Percentiles rank a stretch among this genome's conserved stretches.
phyloP scores from a whole-genome alignment of 78 protist species.

The Dictyostelium brefeldianum region DNA sequence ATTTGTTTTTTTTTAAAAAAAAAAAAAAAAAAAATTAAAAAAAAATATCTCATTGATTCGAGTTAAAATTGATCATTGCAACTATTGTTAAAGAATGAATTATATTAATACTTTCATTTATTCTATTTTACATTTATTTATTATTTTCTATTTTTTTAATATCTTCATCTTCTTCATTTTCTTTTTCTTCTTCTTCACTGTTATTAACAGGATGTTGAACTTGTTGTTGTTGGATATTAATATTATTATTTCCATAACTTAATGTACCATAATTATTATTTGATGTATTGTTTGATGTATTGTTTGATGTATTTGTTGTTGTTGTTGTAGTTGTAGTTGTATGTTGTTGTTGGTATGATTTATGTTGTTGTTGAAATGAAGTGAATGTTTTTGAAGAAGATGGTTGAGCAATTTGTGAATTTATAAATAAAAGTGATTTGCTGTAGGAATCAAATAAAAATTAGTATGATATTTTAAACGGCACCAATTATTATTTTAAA shows the following conservation, averaged over 20 bases:
- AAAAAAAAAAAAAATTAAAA: background rate
- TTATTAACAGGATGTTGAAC: too few relatives aligned
- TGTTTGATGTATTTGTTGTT: background rate
- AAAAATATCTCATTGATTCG: background rate
- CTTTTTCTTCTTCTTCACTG: background rate
- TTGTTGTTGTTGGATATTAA: too few relatives aligned
- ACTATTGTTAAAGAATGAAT: too few relatives aligned
- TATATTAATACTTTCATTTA: too few relatives aligned
- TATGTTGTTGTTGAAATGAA: constrained; percentile 14
- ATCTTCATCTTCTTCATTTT: background rate
- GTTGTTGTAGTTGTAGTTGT: background rate
- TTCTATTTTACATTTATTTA: background rate
- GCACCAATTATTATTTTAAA: background rate
- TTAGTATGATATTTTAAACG: too few relatives aligned
- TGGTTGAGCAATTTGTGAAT: constrained; percentile 24
- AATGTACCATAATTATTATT: background rate
- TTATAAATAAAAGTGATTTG: constrained; percentile 57
- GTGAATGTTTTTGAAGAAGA: constrained; percentile 55
- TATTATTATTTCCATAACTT: background rate
- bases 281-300: background rate
- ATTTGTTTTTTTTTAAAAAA: background rate
- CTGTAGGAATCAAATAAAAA: too few relatives aligned
- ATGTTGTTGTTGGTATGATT: background rate
- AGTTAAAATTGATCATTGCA: too few relatives aligned
- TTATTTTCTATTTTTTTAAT: background rate